These are phyloP conservation scores for Euphrasia arctica DNA, from an alignment of 305 asterid genomes.

Conservation along the genomic window DNA sequence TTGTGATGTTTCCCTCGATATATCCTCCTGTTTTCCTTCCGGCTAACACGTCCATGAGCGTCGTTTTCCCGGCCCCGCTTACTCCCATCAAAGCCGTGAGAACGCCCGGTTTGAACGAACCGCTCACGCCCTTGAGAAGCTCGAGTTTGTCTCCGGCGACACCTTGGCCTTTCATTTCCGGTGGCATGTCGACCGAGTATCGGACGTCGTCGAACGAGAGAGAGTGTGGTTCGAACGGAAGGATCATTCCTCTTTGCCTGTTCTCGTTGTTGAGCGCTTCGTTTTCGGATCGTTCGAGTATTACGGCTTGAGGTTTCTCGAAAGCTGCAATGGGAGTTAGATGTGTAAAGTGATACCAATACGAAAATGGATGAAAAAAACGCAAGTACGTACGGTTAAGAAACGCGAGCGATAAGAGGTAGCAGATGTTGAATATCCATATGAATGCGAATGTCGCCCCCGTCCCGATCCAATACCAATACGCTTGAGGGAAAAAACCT, in stretches of 20 bases:
- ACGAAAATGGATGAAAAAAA: background rate
- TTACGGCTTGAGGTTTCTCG: slow-evolving; percentile 55
- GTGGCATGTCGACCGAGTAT: slow-evolving; percentile 67
- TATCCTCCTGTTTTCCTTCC: slow-evolving; percentile 48
- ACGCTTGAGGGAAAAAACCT: slow-evolving; percentile 48
- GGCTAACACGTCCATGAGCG: slow-evolving; percentile 49
- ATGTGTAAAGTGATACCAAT: background rate
- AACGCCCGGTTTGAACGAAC: slow-evolving; percentile 52
- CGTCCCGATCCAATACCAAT: slow-evolving; percentile 76
- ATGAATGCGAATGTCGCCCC: slow-evolving; percentile 51
- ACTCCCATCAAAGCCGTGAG: slow-evolving; percentile 49
- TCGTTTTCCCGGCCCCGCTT: slow-evolving; percentile 61
- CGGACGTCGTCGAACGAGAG: slow-evolving; percentile 49
- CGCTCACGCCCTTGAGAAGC: slow-evolving; percentile 40
- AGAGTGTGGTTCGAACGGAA: slow-evolving; percentile 65
- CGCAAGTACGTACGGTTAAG: slow-evolving; percentile 58
- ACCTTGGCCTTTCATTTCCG: slow-evolving; percentile 52
- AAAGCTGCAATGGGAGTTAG: slow-evolving; percentile 41
- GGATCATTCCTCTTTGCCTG: slow-evolving; percentile 56
- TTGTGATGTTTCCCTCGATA: slow-evolving; percentile 25
- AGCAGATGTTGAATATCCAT: background rate
- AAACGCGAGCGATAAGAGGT: slow-evolving; percentile 36
- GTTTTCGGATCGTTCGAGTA: slow-evolving; percentile 41
- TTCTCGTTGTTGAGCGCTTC: slow-evolving; percentile 24
- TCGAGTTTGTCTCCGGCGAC: slow-evolving; percentile 32